Percentiles rank a stretch among this genome's conserved stretches.
Conservation (phyloP, 805 yeast species). For the Metschnikowia koreensis region DNA sequence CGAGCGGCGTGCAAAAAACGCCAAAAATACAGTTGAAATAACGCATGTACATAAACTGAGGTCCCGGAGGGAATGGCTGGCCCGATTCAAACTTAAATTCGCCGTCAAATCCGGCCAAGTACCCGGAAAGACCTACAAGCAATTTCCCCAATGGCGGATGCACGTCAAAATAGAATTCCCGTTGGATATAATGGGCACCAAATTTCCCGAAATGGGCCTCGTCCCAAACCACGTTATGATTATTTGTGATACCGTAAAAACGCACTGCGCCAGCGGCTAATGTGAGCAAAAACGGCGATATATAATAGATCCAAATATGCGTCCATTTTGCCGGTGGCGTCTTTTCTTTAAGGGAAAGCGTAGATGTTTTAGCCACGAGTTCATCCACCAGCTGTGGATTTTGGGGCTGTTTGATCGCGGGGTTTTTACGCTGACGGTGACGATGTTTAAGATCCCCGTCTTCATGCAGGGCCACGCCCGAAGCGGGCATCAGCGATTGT, state of each 20-base stretch:
- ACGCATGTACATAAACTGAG: constrained; percentile 66
- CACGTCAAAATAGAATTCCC: constrained; percentile 91
- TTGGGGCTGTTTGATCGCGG: not conserved
- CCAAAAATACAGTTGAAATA: constrained; percentile 68
- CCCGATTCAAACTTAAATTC: constrained; percentile 75
- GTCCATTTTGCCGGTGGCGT: not conserved
- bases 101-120: constrained; percentile 80
- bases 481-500: not conserved
- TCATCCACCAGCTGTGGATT: constrained; percentile 11
- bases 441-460: constrained; percentile 1
- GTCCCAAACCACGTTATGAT: constrained; percentile 88
- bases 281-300: constrained; percentile 16
- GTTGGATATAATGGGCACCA: constrained; percentile 84
- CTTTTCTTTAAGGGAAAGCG: constrained; percentile 15
- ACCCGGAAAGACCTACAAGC: constrained; percentile 86
- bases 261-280: constrained; percentile 38
- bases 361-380: constrained; percentile 16
- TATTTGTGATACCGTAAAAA: constrained; percentile 54
- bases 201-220: constrained; percentile 98
- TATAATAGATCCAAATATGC: constrained; percentile 5
- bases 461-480: not conserved
- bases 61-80: constrained; percentile 55
- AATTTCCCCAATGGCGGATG: constrained; percentile 97
- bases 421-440: not conserved
- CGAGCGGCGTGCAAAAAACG: constrained; percentile 63